Percentiles rank a stretch among this genome's conserved stretches.
phyloP scores from a whole-genome alignment of 306 rosid genomes.

The Cicer judaicum region DNA sequence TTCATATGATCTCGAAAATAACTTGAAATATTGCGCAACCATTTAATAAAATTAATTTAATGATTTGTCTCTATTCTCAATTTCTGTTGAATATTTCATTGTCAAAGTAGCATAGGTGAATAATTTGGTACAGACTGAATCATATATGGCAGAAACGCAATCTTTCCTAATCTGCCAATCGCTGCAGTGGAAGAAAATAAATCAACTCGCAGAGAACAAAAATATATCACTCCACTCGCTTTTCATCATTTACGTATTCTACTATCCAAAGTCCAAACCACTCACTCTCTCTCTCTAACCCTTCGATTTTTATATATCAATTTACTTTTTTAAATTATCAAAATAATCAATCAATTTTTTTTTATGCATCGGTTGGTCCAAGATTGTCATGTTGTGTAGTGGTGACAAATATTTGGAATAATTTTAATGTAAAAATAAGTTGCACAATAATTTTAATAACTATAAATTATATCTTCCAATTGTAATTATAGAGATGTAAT shows the following conservation, averaged over 20 bases:
- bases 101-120: slow-evolving; percentile 31
- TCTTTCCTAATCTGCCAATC: slow-evolving; percentile 47
- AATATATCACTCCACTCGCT: slow-evolving; percentile 5
- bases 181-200: slow-evolving; percentile 32
- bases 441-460: too few relatives aligned
- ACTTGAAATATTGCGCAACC: too few relatives aligned
- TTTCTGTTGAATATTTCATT: slow-evolving; percentile 5
- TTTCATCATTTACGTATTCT: slow-evolving; percentile 43
- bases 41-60: not conserved
- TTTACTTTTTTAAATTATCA: too few relatives aligned
- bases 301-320: too few relatives aligned
- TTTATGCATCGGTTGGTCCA: too few relatives aligned
- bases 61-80: not conserved
- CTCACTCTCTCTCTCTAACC: not conserved
- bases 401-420: too few relatives aligned
- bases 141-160: slow-evolving; percentile 50
- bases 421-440: too few relatives aligned
- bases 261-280: slow-evolving; percentile 43
- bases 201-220: slow-evolving; percentile 35
- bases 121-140: slow-evolving; percentile 43
- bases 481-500: too few relatives aligned
- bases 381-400: too few relatives aligned
- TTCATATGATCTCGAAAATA: too few relatives aligned
- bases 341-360: too few relatives aligned
- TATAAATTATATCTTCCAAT: too few relatives aligned